These are phyloP conservation scores for Aspergillus asperescens DNA, from an alignment of 495 filamentous ascomycete species.

Conservation along the genomic window DNA sequence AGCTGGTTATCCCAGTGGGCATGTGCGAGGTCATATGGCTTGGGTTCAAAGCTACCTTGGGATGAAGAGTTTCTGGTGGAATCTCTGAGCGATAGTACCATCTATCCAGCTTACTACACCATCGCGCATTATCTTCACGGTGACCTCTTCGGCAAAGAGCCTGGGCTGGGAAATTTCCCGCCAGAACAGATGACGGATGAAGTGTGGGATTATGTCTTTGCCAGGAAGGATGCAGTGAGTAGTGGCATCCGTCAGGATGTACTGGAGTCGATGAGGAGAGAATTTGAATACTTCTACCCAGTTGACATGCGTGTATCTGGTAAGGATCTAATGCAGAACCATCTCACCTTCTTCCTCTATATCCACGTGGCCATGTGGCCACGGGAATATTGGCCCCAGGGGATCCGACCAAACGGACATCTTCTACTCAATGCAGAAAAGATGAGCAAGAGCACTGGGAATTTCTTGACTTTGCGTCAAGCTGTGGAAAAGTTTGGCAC, in stretches of 20 bases:
- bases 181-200: slow-evolving; percentile 91
- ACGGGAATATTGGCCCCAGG: slow-evolving; percentile 76
- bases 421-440: slow-evolving; percentile 92
- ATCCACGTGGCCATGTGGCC: slow-evolving; percentile 88
- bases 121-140: slow-evolving; percentile 81
- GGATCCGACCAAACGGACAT: slow-evolving; percentile 84
- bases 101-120: slow-evolving; percentile 98
- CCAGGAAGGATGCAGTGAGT: slow-evolving; percentile 58
- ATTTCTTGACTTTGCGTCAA: slow-evolving; percentile 88
- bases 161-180: slow-evolving; percentile 60
- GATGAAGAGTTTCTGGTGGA: slow-evolving; percentile 86
- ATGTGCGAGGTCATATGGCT: slow-evolving; percentile 83
- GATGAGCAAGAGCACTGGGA: slow-evolving; percentile 93
- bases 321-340: slow-evolving; percentile 83
- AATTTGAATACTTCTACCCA: slow-evolving; percentile 97
- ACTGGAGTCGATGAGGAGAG: slow-evolving; percentile 72
- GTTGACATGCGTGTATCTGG: slow-evolving; percentile 78
- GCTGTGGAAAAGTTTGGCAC: slow-evolving; percentile 88
- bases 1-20: slow-evolving; percentile 95
- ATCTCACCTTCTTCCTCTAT: slow-evolving; percentile 96
- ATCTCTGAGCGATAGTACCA: slow-evolving; percentile 78
- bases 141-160: slow-evolving; percentile 72
- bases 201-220: slow-evolving; percentile 94
- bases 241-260: slow-evolving; percentile 65
- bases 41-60: slow-evolving; percentile 93